A percentile compares a stretch with the other conserved stretches of the same genome.
Conservation (phyloP, 1,284 basidiomycete species). For the Pulveroboletus sp. region DNA sequence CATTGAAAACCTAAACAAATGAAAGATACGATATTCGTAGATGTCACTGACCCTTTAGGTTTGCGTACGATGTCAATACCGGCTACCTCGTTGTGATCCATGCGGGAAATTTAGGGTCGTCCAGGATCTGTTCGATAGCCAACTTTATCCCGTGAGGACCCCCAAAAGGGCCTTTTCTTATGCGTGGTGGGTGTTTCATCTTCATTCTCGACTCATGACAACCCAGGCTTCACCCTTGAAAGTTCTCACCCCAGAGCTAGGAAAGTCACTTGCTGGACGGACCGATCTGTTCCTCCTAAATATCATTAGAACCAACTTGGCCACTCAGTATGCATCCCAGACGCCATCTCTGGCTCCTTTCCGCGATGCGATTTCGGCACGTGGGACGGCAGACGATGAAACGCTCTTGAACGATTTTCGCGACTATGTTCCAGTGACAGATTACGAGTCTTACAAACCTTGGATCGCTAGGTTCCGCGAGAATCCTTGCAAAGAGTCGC, state of each 20-base stretch:
- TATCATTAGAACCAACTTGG: constrained; percentile 3
- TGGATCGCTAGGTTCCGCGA: constrained; percentile 18
- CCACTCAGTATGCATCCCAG: constrained; percentile 12
- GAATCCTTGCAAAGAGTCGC: constrained; percentile 6
- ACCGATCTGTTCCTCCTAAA: constrained; percentile 2
- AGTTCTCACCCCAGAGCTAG: constrained; percentile 7
- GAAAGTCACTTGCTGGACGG: background rate
- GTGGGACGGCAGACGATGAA: background rate
- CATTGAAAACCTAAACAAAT: background rate
- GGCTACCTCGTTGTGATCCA: background rate
- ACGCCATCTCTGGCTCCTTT: background rate
- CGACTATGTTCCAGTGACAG: constrained; percentile 13
- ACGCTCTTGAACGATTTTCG: constrained; percentile 10
- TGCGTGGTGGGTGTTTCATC: background rate
- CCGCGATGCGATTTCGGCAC: background rate
- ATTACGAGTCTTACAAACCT: constrained; percentile 19
- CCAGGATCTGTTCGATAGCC: background rate
- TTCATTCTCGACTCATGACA: background rate
- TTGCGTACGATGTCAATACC: background rate
- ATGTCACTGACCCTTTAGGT: background rate
- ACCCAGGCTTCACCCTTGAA: background rate
- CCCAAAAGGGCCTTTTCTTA: background rate
- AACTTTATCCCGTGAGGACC: background rate
- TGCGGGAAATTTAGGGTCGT: background rate
- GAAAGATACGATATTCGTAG: background rate